These are phyloP conservation scores for Drechmeria coniospora DNA, from an alignment of 2,329 filamentous ascomycete genomes.

Conservation along the genomic window DNA sequence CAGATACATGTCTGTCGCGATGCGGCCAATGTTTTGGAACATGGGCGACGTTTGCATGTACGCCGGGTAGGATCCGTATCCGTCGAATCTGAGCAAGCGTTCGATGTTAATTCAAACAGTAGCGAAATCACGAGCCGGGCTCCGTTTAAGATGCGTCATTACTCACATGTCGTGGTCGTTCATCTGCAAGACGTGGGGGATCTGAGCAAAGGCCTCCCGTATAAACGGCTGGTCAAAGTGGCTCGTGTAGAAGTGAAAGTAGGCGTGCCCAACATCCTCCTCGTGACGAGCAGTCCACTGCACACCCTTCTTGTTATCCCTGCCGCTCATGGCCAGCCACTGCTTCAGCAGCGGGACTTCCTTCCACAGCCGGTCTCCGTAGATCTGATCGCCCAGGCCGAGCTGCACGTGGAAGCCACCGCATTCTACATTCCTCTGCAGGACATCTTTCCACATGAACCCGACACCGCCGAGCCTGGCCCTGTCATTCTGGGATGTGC, in stretches of 20 bases:
- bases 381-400: conserved; percentile 86
- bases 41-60: conserved; percentile 97
- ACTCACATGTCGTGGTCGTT: conserved; percentile 97
- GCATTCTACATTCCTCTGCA: conserved; percentile 93
- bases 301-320: conserved; percentile 80
- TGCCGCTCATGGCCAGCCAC: conserved; percentile 85
- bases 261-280: conserved; percentile 88
- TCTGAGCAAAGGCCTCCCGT: conserved; percentile 91
- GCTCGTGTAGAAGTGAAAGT: conserved; percentile 97
- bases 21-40: conserved; percentile 93
- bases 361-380: conserved; percentile 89
- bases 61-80: conserved; percentile 90
- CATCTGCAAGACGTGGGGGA: conserved; percentile 81
- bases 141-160: too few relatives aligned
- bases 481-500: conserved; percentile 74
- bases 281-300: conserved; percentile 90
- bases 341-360: conserved; percentile 88
- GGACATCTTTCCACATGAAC: conserved; percentile 97
- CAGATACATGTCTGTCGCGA: conserved; percentile 95
- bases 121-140: too few relatives aligned
- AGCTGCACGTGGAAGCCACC: conserved; percentile 92
- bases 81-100: conserved; percentile 57
- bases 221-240: conserved; percentile 96
- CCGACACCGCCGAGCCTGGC: conserved; percentile 75
- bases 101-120: background rate